Base-by-base conservation (phyloP, 2,329 filamentous ascomycete species). In the Aspergillus cejpii region DNA sequence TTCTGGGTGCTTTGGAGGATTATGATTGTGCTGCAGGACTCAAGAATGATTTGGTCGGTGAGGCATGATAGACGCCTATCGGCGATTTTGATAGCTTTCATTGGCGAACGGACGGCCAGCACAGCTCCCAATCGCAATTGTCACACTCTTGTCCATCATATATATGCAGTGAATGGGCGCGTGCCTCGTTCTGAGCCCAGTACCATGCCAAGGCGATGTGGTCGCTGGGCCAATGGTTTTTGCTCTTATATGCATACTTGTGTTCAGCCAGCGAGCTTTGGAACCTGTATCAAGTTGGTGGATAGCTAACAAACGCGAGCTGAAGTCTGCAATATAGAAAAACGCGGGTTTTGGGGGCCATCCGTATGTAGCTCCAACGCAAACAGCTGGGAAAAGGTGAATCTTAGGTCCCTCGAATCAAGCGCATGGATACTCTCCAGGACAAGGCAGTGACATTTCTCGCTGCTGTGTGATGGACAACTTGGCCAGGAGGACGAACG, bases 41-140 rank as follows among this genome's bases (percentile, higher is more conserved):
- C 27, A 33, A 38, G 33, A 40, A 23, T 15, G 29, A 31, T 45
- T 36, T 26, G 41, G 45, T 38, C 39, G 39, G 49, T 40, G 45
- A 44, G 45, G 39, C 43, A 45, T 26, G 12, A 41, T 50, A 44
- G 47, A 49, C 49, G 49, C 50, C 47, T 56, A 45, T 50, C 44
- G 39, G 41, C 37, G 39, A 37, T 27, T 50, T 24, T 33, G 34
- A 47, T 46, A 31, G 37, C 37, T 50, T 48, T 47, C 45, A 57
- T 53, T 57, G 54, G 53, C 19, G 49, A 43, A 51, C 44, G 50
- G 46, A 45, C 37, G 49, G 41, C 45, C 44, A 47, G 44, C 50
- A 48, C 26, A 20, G 17, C 17, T 5, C 31, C 15, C 17, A 34
- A 34, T 34, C 10, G 15, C 15, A 8, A 12, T 34, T 40, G 42